These are phyloP conservation scores for Primulina eburnea DNA, from an alignment of 257 asterid genomes.

Conservation along the genomic window DNA sequence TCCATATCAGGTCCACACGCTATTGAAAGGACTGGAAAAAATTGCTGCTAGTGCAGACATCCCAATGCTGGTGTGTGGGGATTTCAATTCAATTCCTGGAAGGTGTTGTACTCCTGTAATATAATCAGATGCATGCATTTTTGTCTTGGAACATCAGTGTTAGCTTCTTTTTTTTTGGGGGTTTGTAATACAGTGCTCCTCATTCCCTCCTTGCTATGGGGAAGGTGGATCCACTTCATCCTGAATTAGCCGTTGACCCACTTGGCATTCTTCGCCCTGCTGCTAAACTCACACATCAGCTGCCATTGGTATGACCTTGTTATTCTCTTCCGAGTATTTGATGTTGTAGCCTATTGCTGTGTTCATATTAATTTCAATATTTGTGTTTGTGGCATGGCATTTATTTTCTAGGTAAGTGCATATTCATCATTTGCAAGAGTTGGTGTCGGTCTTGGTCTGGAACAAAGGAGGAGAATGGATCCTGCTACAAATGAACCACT, in stretches of 20 bases:
- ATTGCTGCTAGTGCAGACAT: constrained; percentile 92
- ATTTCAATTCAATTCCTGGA: constrained; percentile 89
- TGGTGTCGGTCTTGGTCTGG: constrained; percentile 62
- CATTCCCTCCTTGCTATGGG: constrained; percentile 98
- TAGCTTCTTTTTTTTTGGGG: constrained; percentile 3
- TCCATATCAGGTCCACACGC: constrained; percentile 73
- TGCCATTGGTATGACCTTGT: constrained; percentile 70
- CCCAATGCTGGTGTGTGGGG: constrained; percentile 97
- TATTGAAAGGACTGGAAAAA: constrained; percentile 92
- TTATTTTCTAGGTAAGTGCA: constrained; percentile 81
- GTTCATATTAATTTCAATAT: neutral
- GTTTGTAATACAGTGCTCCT: constrained; percentile 69
- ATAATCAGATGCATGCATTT: neutral
- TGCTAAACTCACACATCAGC: constrained; percentile 66
- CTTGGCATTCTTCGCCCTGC: constrained; percentile 79
- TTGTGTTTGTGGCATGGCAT: constrained; percentile 20
- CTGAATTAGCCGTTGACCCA: constrained; percentile 80
- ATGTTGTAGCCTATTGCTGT: neutral
- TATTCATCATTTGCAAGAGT: constrained; percentile 90
- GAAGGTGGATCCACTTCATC: constrained; percentile 85
- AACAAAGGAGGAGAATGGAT: constrained; percentile 87
- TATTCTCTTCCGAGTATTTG: neutral
- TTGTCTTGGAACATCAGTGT: neutral
- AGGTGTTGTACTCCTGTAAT: constrained; percentile 44
- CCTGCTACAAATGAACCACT: constrained; percentile 84